phyloP scores from a whole-genome alignment of 768 basidiomycete species.

The Cyclocybe aegerita region DNA sequence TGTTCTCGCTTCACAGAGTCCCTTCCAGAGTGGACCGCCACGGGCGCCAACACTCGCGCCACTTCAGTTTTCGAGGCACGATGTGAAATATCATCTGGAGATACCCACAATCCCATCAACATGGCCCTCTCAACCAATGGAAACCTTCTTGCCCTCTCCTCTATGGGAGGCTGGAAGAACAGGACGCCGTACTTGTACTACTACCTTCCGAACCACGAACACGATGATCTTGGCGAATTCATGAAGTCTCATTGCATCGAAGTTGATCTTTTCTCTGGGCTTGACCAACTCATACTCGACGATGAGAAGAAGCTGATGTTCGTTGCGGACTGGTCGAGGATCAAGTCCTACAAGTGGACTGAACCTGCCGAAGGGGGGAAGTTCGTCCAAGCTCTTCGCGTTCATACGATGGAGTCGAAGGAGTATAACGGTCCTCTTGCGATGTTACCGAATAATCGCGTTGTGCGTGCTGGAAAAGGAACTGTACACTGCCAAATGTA shows the following conservation, averaged over 20 bases:
- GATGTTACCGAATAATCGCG: conserved; percentile 22
- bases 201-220: conserved; percentile 20
- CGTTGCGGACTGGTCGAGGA: conserved; percentile 28
- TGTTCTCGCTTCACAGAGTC: conserved; percentile 33
- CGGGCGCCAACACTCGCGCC: conserved; percentile 20
- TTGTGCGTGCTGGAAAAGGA: conserved; percentile 34
- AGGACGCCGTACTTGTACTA: conserved; percentile 27
- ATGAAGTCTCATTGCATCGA: conserved; percentile 7
- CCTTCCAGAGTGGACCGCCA: conserved; percentile 15
- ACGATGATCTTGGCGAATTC: conserved; percentile 9
- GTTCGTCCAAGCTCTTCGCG: neutral
- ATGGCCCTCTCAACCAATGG: conserved; percentile 20
- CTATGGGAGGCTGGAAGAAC: conserved; percentile 31
- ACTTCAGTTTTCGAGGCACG: conserved; percentile 32
- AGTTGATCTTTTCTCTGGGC: conserved; percentile 18
- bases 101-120: conserved; percentile 15
- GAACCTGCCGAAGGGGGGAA: neutral
- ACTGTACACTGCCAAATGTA: no score
- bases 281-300: conserved; percentile 19
- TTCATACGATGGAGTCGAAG: conserved; percentile 30
- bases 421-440: conserved; percentile 28
- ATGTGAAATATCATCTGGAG: conserved; percentile 26
- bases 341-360: conserved; percentile 38
- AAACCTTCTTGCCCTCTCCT: conserved; percentile 22
- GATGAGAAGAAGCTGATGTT: conserved; percentile 35